phyloP scores from a whole-genome alignment of 2,329 filamentous ascomycete species.

The Fusarium ambrosium region DNA sequence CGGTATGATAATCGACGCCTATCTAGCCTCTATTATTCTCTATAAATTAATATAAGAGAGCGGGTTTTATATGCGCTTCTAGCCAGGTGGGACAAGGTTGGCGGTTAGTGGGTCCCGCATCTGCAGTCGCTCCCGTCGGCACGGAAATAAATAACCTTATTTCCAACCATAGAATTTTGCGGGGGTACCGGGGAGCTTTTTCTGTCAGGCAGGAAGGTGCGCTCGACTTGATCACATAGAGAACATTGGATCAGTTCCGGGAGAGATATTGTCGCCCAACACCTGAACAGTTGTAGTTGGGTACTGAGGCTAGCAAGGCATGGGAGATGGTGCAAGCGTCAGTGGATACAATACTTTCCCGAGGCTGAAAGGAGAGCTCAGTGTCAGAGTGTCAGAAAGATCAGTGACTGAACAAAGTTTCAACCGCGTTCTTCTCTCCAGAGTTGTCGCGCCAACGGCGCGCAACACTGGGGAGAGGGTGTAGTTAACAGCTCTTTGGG shows the following conservation, averaged over 20 bases:
- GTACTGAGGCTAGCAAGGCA: background rate
- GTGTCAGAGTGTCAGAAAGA: background rate
- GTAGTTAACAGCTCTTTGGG: background rate
- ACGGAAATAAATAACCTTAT: background rate
- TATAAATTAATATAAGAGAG: too few relatives aligned
- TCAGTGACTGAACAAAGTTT: background rate
- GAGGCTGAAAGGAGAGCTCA: background rate
- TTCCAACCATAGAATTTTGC: background rate
- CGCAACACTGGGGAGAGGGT: background rate
- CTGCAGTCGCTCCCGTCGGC: background rate
- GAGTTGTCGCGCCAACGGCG: background rate
- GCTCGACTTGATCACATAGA: background rate
- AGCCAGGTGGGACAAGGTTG: background rate
- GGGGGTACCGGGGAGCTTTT: background rate
- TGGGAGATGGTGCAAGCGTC: background rate
- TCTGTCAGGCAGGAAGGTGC: background rate
- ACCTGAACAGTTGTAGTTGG: background rate
- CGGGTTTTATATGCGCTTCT: too few relatives aligned
- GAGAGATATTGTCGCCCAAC: background rate
- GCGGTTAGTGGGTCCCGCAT: background rate
- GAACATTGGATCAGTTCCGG: background rate
- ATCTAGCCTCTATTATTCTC: too few relatives aligned
- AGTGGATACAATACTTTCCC: background rate
- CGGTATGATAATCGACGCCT: too few relatives aligned
- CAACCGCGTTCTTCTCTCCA: background rate